phyloP scores from a whole-genome alignment of 2,329 filamentous ascomycete genomes.

The Phialocephala sp. region DNA sequence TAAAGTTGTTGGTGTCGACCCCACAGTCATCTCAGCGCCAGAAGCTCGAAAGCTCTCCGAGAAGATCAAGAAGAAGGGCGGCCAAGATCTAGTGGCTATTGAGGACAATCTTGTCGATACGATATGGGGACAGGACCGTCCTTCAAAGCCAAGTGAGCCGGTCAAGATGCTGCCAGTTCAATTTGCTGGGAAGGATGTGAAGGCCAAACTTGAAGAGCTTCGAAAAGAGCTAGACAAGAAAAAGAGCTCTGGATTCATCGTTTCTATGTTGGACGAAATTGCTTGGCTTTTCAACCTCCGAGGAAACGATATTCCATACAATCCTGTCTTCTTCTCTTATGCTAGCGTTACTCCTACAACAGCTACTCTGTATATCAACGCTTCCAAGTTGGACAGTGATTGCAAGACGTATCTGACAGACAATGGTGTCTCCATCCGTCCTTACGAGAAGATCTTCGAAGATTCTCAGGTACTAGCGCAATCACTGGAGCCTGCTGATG shows the following conservation, averaged over 20 bases:
- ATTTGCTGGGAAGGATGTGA: constrained; percentile 81
- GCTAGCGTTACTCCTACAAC: constrained; percentile 80
- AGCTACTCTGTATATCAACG: constrained; percentile 84
- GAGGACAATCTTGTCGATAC: constrained; percentile 86
- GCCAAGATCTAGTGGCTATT: constrained; percentile 75
- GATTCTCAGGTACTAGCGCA: constrained; percentile 73
- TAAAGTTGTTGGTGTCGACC: constrained; percentile 89
- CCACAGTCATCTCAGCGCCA: constrained; percentile 78
- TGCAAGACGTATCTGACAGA: constrained; percentile 72
- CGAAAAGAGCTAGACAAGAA: constrained; percentile 92
- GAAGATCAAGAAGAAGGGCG: constrained; percentile 86
- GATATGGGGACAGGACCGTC: constrained; percentile 81
- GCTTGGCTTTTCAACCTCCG: constrained; percentile 99
- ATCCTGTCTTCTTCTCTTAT: constrained; percentile 98
- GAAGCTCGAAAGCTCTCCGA: constrained; percentile 79
- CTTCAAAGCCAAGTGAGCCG: constrained; percentile 75
- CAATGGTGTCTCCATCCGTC: constrained; percentile 74
- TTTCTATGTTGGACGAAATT: constrained; percentile 95
- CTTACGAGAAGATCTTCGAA: constrained; percentile 81
- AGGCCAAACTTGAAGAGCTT: constrained; percentile 82
- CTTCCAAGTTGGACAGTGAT: constrained; percentile 73
- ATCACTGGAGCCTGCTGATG: constrained; percentile 46
- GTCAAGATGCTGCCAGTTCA: constrained; percentile 74
- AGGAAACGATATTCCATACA: constrained; percentile 94
- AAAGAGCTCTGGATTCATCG: constrained; percentile 83